A percentile compares a stretch with the other conserved stretches of the same genome.
phyloP scores from a whole-genome alignment of 2,329 filamentous ascomycete genomes.

The Tolypocladium tropicale region DNA sequence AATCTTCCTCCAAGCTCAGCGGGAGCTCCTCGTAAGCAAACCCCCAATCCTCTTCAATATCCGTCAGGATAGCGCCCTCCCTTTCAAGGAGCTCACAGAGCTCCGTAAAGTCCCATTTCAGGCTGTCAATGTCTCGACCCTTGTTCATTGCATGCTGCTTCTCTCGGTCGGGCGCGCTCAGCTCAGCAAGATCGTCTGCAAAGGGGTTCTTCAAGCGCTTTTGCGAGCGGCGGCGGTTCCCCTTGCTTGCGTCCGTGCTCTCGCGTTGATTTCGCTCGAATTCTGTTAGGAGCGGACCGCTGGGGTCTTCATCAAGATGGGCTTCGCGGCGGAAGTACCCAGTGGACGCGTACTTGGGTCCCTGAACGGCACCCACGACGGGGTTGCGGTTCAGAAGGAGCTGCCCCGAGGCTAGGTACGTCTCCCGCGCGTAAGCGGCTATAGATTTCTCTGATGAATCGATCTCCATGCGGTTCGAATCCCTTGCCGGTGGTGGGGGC shows the following conservation, averaged over 20 bases:
- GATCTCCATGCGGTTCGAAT: conserved; percentile 8
- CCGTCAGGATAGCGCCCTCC: conserved; percentile 16
- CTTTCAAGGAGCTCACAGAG: conserved; percentile 10
- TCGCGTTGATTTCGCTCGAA: conserved; percentile 35
- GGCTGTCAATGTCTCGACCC: conserved; percentile 17
- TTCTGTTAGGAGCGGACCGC: conserved; percentile 31
- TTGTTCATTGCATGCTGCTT: conserved; percentile 15
- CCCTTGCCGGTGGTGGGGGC: conserved; percentile 26
- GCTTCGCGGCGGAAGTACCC: conserved; percentile 36
- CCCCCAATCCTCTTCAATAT: conserved; percentile 22
- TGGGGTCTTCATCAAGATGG: conserved; percentile 34
- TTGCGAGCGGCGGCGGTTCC: conserved; percentile 11
- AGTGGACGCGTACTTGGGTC: conserved; percentile 36
- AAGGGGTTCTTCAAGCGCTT: conserved; percentile 13
- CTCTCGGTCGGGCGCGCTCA: neutral
- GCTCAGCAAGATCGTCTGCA: conserved; percentile 1
- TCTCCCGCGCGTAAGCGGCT: conserved; percentile 13
- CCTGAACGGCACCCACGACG: conserved; percentile 45
- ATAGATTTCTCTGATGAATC: conserved; percentile 7
- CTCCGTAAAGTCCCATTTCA: conserved; percentile 6
- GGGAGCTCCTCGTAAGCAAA: conserved; percentile 21
- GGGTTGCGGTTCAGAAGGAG: conserved; percentile 33
- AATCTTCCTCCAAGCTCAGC: neutral
- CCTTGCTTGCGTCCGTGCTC: conserved; percentile 18
- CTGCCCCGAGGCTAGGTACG: conserved; percentile 26